Percentiles rank a stretch among this genome's conserved stretches.
phyloP scores from a whole-genome alignment of 73 alveolate genomes.

The Stentor roeselii region DNA sequence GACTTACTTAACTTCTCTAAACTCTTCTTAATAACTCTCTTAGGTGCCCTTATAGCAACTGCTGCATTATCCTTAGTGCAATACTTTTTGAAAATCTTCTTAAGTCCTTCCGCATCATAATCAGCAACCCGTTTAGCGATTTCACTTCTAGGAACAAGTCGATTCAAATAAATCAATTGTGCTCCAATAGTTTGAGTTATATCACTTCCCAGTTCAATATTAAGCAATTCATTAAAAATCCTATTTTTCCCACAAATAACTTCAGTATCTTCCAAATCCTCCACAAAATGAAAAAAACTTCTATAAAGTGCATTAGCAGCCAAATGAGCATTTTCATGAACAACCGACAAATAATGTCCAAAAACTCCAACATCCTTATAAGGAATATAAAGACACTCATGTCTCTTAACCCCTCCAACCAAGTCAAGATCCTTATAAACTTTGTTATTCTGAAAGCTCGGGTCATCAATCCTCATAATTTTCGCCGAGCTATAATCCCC shows the following conservation, averaged over 20 bases:
- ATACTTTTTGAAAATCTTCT: constrained; percentile 53
- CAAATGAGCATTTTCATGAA: constrained; percentile 27
- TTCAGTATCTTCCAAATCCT: constrained; percentile 52
- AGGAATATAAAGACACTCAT: constrained; percentile 73
- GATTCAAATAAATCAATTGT: constrained; percentile 72
- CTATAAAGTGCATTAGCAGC: not conserved
- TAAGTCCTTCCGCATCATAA: constrained; percentile 47
- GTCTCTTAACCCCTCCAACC: constrained; percentile 42
- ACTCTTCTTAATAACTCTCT: not conserved
- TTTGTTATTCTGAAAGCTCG: not conserved
- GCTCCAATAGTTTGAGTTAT: constrained; percentile 69
- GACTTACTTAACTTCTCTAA: not conserved
- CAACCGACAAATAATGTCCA: constrained; percentile 72
- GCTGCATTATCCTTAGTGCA: constrained; percentile 49
- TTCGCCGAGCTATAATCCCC: constrained; percentile 57
- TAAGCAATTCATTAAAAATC: constrained; percentile 61
- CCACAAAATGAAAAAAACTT: not conserved
- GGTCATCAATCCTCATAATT: constrained; percentile 31
- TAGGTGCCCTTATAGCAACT: constrained; percentile 60
- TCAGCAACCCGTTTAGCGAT: constrained; percentile 75
- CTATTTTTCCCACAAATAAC: constrained; percentile 76
- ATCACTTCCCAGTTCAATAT: constrained; percentile 66
- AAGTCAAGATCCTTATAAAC: constrained; percentile 33
- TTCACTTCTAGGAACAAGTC: constrained; percentile 85
- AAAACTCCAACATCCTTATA: constrained; percentile 80